phyloP scores from a whole-genome alignment of 2,329 filamentous ascomycete genomes.

The Cladorrhinum sp. region DNA sequence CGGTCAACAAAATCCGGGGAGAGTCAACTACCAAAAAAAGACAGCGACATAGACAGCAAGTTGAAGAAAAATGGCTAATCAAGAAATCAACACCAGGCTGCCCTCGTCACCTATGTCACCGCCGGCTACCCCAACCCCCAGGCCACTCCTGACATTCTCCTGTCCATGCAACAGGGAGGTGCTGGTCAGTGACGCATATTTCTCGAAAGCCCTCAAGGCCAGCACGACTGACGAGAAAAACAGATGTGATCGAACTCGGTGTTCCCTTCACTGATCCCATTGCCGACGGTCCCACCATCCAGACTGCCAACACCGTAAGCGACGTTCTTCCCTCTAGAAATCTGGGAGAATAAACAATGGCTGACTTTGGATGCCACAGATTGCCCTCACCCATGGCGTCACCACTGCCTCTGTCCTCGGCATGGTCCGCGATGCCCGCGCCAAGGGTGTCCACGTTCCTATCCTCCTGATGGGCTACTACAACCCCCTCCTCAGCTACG shows the following conservation, averaged over 20 bases:
- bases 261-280: conserved; percentile 98
- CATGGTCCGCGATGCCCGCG: conserved; percentile 79
- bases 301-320: conserved; percentile 82
- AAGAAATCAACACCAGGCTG: conserved; percentile 52
- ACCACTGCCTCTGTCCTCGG: conserved; percentile 75
- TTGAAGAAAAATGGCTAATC: conserved; percentile 8
- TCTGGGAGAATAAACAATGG: conserved; percentile 72
- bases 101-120: conserved; percentile 93
- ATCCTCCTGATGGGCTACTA: conserved; percentile 98
- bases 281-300: conserved; percentile 94
- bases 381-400: conserved; percentile 84
- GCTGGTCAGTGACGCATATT: conserved; percentile 58
- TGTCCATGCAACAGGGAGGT: conserved; percentile 89
- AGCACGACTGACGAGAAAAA: background rate
- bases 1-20: background rate
- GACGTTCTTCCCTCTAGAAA: conserved; percentile 45
- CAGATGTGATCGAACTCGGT: conserved; percentile 92
- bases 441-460: conserved; percentile 73
- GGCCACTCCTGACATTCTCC: conserved; percentile 77
- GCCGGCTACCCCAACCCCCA: conserved; percentile 84
- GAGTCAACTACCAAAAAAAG: background rate
- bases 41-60: background rate
- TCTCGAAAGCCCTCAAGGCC: background rate
- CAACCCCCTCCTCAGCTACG: conserved; percentile 91
- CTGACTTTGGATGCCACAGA: conserved; percentile 13